phyloP scores from a whole-genome alignment of 2,329 filamentous ascomycete species.

The Phaeosphaeria sp. region DNA sequence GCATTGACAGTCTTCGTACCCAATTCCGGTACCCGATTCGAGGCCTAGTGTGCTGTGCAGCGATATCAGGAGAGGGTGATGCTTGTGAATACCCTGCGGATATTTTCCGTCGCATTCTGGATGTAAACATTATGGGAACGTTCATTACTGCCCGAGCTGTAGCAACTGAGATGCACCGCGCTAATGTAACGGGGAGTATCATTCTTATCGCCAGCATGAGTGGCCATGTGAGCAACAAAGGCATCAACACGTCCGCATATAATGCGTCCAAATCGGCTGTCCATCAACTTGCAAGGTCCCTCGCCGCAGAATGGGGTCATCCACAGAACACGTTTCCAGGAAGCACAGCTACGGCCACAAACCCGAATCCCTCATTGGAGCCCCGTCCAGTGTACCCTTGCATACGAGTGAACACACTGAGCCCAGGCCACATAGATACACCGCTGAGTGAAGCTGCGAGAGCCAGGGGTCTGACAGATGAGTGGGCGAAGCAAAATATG shows the following conservation, averaged over 20 bases:
- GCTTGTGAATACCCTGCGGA: conserved; percentile 42
- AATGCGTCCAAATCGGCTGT: conserved; percentile 63
- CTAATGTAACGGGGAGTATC: conserved; percentile 41
- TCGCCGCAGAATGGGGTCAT: conserved; percentile 58
- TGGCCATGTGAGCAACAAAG: conserved; percentile 43
- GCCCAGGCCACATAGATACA: conserved; percentile 62
- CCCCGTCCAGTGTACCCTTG: conserved; percentile 36
- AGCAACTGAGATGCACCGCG: conserved; percentile 41
- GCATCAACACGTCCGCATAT: conserved; percentile 55
- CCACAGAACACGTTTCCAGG: conserved; percentile 50
- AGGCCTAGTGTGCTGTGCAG: conserved; percentile 36
- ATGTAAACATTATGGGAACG: conserved; percentile 48
- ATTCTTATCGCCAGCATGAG: conserved; percentile 50
- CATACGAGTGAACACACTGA: conserved; percentile 61
- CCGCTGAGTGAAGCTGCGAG: conserved; percentile 38
- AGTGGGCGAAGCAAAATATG: conserved; percentile 42
- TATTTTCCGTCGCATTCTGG: conserved; percentile 44
- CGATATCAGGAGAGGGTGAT: conserved; percentile 38
- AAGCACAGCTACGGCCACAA: conserved; percentile 24
- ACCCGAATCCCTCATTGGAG: conserved; percentile 18
- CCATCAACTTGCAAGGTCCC: conserved; percentile 57
- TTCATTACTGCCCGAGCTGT: conserved; percentile 43
- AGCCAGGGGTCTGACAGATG: conserved; percentile 11
- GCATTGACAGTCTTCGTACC: conserved; percentile 14
- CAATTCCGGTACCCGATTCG: conserved; percentile 26